phyloP scores from a whole-genome alignment of 495 filamentous ascomycete species.

The Neurospora discreta region DNA sequence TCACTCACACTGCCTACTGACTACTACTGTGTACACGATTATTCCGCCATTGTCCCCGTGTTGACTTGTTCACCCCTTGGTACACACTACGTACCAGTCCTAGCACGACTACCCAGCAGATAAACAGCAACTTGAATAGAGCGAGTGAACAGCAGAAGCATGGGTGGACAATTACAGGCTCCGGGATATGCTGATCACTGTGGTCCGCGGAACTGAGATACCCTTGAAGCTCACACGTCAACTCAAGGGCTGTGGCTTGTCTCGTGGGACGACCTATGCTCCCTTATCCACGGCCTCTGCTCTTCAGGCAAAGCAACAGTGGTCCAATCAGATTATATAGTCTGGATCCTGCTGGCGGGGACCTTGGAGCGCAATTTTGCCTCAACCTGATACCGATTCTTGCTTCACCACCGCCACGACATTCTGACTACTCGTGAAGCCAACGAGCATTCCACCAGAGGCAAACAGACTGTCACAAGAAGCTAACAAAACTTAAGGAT shows the following conservation, averaged over 20 bases:
- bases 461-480: background rate
- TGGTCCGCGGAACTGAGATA: background rate
- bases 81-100: background rate
- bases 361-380: background rate
- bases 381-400: background rate
- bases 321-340: background rate
- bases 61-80: background rate
- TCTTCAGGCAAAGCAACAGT: background rate
- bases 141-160: background rate
- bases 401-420: background rate
- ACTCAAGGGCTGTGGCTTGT: background rate
- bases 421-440: background rate
- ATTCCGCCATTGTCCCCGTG: background rate
- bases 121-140: background rate
- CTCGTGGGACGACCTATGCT: background rate
- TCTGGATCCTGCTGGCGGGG: background rate
- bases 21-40: background rate
- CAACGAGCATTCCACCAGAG: background rate
- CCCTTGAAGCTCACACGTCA: background rate
- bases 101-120: background rate
- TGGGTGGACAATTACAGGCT: background rate
- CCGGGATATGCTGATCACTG: background rate
- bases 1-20: constrained; percentile 9
- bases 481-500: constrained; percentile 6
- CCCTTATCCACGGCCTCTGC: background rate